Evolutionary conservation across 2,329 filamentous ascomycete species (phyloP).

Genomic region (Talaromyces funiculosus): DNA sequence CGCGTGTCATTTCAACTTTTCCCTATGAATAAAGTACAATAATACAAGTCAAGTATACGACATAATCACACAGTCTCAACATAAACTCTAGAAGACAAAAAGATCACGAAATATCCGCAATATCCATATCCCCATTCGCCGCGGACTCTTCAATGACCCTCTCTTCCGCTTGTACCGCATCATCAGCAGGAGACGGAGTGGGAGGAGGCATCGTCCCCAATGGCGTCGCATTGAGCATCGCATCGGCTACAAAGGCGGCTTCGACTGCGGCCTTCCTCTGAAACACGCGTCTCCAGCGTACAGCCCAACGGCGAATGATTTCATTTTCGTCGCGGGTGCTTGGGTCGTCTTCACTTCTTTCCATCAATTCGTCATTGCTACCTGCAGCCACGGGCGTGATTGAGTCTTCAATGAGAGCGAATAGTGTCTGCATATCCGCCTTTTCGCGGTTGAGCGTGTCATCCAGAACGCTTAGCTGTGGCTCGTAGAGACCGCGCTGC

Average conservation of each 20-base stretch:
- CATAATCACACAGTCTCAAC: neutral
- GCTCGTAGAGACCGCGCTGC: slow-evolving; percentile 50
- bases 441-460: slow-evolving; percentile 65
- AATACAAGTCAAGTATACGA: neutral
- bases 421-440: slow-evolving; percentile 70
- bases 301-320: slow-evolving; percentile 72
- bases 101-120: slow-evolving; percentile 23
- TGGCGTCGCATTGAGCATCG: slow-evolving; percentile 45
- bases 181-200: slow-evolving; percentile 19
- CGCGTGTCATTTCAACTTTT: neutral
- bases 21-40: neutral
- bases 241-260: slow-evolving; percentile 62
- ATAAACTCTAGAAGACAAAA: neutral
- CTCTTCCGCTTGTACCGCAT: neutral
- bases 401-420: slow-evolving; percentile 73
- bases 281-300: slow-evolving; percentile 82
- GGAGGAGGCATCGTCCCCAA: slow-evolving; percentile 34
- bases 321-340: slow-evolving; percentile 49
- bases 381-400: slow-evolving; percentile 67
- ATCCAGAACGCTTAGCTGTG: slow-evolving; percentile 55
- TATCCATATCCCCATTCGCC: slow-evolving; percentile 27
- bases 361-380: slow-evolving; percentile 68
- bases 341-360: slow-evolving; percentile 53
- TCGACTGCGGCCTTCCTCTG: slow-evolving; percentile 76
- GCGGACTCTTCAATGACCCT: slow-evolving; percentile 14